Evolutionary conservation across 148 eudicot genomes (phyloP).

Genomic region (Pouteria glomerata): DNA sequence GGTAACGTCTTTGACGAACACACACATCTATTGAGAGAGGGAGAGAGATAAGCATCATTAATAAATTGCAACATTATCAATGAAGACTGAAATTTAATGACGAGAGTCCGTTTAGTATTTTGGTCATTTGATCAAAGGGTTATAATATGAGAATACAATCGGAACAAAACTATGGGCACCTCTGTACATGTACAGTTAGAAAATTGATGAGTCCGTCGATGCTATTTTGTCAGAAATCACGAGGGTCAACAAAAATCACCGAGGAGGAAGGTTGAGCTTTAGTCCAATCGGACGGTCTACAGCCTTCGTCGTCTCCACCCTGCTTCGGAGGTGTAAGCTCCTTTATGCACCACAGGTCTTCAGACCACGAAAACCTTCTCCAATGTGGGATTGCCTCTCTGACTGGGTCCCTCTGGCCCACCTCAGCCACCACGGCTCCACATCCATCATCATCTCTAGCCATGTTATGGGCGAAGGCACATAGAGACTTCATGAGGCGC

Average conservation of each 20-base stretch:
- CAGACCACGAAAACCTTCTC: conserved; percentile 70
- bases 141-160: too few relatives aligned
- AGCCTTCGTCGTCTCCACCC: conserved; percentile 8
- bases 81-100: too few relatives aligned
- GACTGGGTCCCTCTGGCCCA: conserved; percentile 63
- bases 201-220: too few relatives aligned
- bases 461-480: conserved; percentile 69
- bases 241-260: conserved; percentile 58
- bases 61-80: too few relatives aligned
- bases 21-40: too few relatives aligned
- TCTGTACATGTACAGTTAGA: too few relatives aligned
- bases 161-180: too few relatives aligned
- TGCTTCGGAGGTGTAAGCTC: conserved; percentile 27
- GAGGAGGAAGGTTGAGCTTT: conserved; percentile 26
- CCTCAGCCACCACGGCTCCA: conserved; percentile 74
- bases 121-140: too few relatives aligned
- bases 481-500: conserved; percentile 63
- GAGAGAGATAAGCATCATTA: too few relatives aligned
- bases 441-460: conserved; percentile 54
- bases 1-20: too few relatives aligned
- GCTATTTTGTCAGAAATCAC: conserved; percentile 59
- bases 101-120: too few relatives aligned
- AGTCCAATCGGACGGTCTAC: conserved; percentile 39
- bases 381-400: conserved; percentile 68
- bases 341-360: conserved; percentile 86